phyloP scores from a whole-genome alignment of 768 basidiomycete species.

The Candolleomyces efflorescens region DNA sequence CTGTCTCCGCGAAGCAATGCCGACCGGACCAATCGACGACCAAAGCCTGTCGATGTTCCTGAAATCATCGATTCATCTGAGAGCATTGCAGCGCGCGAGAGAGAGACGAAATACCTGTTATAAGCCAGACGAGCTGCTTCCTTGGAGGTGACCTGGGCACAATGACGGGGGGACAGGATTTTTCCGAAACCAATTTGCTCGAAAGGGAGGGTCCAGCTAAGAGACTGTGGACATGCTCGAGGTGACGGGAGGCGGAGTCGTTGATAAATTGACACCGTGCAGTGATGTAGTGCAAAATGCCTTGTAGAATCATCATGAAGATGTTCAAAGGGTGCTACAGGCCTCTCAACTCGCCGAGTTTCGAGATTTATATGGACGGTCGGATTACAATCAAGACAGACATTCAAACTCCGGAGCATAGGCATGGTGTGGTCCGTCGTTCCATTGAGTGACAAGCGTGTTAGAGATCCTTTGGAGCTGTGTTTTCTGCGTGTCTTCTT shows the following conservation, averaged over 20 bases:
- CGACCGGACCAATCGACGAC: constrained; percentile 42
- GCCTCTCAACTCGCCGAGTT: neutral
- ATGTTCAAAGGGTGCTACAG: too few relatives aligned
- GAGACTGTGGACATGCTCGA: neutral
- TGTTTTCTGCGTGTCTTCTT: too few relatives aligned
- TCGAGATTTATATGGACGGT: neutral
- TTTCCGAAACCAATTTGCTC: neutral
- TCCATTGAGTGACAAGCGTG: too few relatives aligned
- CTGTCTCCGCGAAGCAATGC: constrained; percentile 52
- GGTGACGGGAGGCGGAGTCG: neutral
- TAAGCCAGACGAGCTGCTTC: constrained; percentile 25
- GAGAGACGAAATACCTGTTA: constrained; percentile 26
- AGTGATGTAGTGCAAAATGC: neutral
- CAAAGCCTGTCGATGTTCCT: constrained; percentile 55
- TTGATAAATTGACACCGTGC: neutral
- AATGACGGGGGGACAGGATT: neutral
- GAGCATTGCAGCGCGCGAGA: neutral
- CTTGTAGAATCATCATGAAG: neutral
- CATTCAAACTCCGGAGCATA: too few relatives aligned
- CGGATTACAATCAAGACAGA: too few relatives aligned
- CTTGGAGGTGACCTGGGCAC: neutral
- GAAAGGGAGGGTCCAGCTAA: neutral
- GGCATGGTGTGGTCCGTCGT: too few relatives aligned
- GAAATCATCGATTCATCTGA: constrained; percentile 2
- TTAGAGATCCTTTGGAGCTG: too few relatives aligned